Evolutionary conservation across 192 early-diverging fungal species (phyloP).

Genomic region (Coemansia sp.): DNA sequence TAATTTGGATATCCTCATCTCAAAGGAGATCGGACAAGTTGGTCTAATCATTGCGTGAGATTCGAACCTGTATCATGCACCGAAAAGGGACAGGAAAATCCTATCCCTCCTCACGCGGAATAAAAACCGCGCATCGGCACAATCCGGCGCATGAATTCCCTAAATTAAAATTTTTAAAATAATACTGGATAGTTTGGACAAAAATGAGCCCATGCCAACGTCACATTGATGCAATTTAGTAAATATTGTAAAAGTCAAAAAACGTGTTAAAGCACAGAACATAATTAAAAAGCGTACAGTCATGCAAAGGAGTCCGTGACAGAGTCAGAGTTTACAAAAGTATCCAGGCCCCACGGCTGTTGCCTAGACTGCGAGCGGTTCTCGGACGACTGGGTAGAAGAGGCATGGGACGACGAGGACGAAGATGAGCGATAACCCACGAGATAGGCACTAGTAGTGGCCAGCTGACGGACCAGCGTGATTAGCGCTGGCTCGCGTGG

Average conservation of each 20-base stretch:
- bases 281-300: neutral
- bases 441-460: conserved; percentile 38
- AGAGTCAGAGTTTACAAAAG: conserved; percentile 43
- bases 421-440: conserved; percentile 26
- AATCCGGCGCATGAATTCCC: no score
- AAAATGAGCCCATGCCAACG: no score
- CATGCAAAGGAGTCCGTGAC: conserved; percentile 6
- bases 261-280: neutral
- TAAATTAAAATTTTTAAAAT: no score
- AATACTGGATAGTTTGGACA: no score
- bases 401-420: neutral
- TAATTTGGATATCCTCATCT: conserved; percentile 18
- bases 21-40: conserved; percentile 17
- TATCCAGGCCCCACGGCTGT: conserved; percentile 37
- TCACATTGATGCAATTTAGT: no score
- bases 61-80: conserved; percentile 10
- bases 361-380: neutral
- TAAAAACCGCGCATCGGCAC: no score
- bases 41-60: conserved; percentile 27
- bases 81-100: neutral
- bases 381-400: neutral
- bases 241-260: neutral
- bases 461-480: conserved; percentile 39
- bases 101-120: no score
- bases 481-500: conserved; percentile 37